Base-by-base conservation (phyloP, 2,329 filamentous ascomycete genomes). In the Penicillium sp. region DNA sequence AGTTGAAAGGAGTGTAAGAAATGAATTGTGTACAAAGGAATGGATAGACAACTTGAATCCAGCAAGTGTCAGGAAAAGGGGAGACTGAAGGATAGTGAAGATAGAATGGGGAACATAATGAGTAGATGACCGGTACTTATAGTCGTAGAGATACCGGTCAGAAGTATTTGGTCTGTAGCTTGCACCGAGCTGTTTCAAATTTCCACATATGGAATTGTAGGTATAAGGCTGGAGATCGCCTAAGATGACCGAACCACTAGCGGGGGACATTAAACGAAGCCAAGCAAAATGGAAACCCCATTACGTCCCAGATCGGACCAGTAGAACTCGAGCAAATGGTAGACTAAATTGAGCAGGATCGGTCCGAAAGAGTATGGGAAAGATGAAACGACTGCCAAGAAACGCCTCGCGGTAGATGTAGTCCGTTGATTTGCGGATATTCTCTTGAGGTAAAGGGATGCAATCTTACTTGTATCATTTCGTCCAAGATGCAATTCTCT, bases 41-140 rank as follows among this genome's bases (percentile, higher is more conserved):
- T 35, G 53, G 35, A 52, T 37, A 52, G 53, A 55, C 48, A 35
- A 52, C 53, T 55, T 52, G 53, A 52, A 24, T 35, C 53, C 53
- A 52, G 53, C 53, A 55, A 55, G 53, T 45, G 53, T 55, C 53
- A 46, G 34, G 13, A 10, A 46, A 55, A 55, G 34, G 26, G 52
- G 20, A 18, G 47, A 55, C 40, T 40, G 40, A 32, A 50, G 14
- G 14, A 46, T 52, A 14, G n/a, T 18, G 47, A 52, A 9, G 20
- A 16, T 34, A 24, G 20, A 46, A 40, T 6, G 11, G 5, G 14
- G 29, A 6, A 8, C 20, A 37, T 26, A n/a, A n/a, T 46, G 48
- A 40, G 24, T 24, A n/a, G 26, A 40, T 9, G 2, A 1, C 10
- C 1, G 2, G 14, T 46, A 52, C 53, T 55, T 55, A 55, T 55